Evolutionary conservation across 805 yeast genomes (phyloP), one percentile per base, ranked within the genome.

Genomic region (Ogataea wickerhamii): DNA sequence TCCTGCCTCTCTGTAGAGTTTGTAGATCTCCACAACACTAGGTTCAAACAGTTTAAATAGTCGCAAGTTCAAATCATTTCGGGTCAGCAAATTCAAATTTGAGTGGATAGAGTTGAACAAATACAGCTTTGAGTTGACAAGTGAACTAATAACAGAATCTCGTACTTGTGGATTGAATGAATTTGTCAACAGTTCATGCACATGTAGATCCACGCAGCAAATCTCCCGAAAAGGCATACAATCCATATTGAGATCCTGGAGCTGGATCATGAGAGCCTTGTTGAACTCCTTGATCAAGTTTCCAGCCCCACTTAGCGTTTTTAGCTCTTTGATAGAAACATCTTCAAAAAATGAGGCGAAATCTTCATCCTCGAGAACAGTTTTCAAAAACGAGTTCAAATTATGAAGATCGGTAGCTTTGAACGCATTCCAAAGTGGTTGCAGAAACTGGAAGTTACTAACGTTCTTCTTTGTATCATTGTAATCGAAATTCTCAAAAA

Each of bases 1-100:
- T 18, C 85, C 83, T 0, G 96, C 89, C 49, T 88, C 96, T 42
- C 93, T 74, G 56, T 81, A 82, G 12, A 86, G 67, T 33, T 76
- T 73, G 61, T 76, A 88, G 37, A 88, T 56, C 34, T 73, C 75
- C 21, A 75, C 64, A 5, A 79, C 39, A 4, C 55, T 49, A 1
- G 88, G 88, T 16, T 71, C 75, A 32, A 73, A 48, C 1, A 57
- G 31, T 31, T 60, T 53, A 45, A 63, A 63, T 18, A 74, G 44
- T 26, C 54, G 47, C 55, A 32, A 17, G 43, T 37, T 49, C 20
- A 33, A 13, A n/a, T 32, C 41, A 13, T 31, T 23, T 6, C n/a
- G 16, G 17, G 38, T 37, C 25, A 43, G 25, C 17, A 36, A 17
- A 25, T 41, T 37, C 32, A 44, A 28, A 14, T 47, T 42, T 32